Percentiles rank a stretch among this genome's conserved stretches.
These are phyloP conservation scores for Sordaria brevicollis DNA, from an alignment of 495 filamentous ascomycete species.

Conservation along the genomic window DNA sequence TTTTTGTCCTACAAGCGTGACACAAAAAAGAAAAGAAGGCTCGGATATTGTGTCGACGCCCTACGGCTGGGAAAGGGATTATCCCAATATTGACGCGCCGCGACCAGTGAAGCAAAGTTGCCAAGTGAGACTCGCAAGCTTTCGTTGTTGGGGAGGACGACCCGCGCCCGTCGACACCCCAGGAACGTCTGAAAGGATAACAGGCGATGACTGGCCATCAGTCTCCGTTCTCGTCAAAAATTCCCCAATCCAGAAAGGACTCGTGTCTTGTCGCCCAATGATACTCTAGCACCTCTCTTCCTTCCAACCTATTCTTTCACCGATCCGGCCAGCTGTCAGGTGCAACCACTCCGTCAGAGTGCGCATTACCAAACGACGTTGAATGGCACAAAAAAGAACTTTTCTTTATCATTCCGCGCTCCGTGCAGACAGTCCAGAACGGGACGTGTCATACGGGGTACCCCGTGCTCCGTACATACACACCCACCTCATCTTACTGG, in stretches of 20 bases:
- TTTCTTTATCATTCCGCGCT: neutral
- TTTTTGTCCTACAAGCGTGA: neutral
- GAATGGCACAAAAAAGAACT: neutral
- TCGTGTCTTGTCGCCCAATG: slow-evolving; percentile 3
- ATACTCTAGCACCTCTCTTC: neutral
- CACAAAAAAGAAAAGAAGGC: neutral
- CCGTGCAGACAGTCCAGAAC: neutral
- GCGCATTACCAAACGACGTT: neutral
- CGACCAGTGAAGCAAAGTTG: neutral
- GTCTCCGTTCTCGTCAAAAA: slow-evolving; percentile 23
- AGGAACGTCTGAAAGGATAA: neutral
- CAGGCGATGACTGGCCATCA: slow-evolving; percentile 10
- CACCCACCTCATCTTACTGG: neutral
- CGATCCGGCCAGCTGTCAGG: neutral
- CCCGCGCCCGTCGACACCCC: neutral
- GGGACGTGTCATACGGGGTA: neutral
- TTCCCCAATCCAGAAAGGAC: slow-evolving; percentile 22
- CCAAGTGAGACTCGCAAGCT: neutral
- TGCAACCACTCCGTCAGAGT: neutral
- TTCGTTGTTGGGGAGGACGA: neutral
- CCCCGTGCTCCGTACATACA: slow-evolving; percentile 1
- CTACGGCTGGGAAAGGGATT: neutral
- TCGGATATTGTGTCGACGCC: neutral
- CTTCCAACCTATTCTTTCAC: neutral
- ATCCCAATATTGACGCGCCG: neutral